Conservation (phyloP, 768 basidiomycete species). For the Lactifluus piperatus region DNA sequence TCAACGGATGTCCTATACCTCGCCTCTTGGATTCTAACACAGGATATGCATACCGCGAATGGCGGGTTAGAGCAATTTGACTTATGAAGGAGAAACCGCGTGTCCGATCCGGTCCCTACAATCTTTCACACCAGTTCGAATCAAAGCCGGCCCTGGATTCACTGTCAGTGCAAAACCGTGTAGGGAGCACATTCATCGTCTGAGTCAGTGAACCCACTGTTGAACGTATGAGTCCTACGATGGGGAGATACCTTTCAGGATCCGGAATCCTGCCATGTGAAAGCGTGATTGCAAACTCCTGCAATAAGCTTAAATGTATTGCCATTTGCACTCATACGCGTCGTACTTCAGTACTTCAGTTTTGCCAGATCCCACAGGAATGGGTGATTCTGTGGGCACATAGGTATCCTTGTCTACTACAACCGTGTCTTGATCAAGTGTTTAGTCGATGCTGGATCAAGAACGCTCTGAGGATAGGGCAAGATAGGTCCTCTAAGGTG, state of each 20-base stretch:
- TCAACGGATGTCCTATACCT: too few relatives aligned
- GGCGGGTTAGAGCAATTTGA: too few relatives aligned
- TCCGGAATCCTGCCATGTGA: neutral
- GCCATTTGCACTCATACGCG: neutral
- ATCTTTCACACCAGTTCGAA: neutral
- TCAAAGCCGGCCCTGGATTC: too few relatives aligned
- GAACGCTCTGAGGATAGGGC: conserved; percentile 22
- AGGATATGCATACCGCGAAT: neutral
- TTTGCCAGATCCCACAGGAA: neutral
- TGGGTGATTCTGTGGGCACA: neutral
- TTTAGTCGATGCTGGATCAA: conserved; percentile 20
- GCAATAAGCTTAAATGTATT: neutral
- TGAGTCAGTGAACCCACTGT: neutral
- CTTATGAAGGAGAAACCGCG: too few relatives aligned
- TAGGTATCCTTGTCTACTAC: conserved; percentile 9
- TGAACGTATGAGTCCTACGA: too few relatives aligned
- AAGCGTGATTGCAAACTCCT: neutral
- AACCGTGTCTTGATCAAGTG: conserved; percentile 20
- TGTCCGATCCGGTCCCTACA: too few relatives aligned
- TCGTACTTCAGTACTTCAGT: neutral
- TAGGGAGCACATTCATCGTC: neutral
- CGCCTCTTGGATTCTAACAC: too few relatives aligned
- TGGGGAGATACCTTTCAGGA: too few relatives aligned
- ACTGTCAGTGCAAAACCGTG: neutral
- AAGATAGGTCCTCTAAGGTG: conserved; percentile 18